These are phyloP conservation scores for Cladosporium phlei DNA, from an alignment of 2,329 filamentous ascomycete species.

Conservation along the genomic window DNA sequence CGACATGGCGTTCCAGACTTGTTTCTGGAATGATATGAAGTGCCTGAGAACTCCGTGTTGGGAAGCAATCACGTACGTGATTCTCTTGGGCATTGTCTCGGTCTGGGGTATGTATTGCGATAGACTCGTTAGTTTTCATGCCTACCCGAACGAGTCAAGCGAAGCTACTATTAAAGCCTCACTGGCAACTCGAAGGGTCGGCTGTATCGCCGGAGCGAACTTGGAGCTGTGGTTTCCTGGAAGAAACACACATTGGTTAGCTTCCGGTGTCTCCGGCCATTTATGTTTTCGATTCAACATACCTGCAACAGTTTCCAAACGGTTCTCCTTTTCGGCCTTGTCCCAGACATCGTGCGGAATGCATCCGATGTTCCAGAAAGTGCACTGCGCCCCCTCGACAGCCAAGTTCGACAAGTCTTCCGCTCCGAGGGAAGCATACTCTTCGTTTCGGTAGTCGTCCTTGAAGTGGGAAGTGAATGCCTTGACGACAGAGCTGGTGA, in stretches of 20 bases:
- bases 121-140: too few relatives aligned
- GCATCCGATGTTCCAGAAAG: slow-evolving; percentile 53
- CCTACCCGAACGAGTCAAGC: slow-evolving; percentile 10
- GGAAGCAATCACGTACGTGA: too few relatives aligned
- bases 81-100: too few relatives aligned
- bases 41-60: too few relatives aligned
- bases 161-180: slow-evolving; percentile 24
- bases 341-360: slow-evolving; percentile 32
- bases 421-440: slow-evolving; percentile 36
- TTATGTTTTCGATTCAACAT: slow-evolving; percentile 31
- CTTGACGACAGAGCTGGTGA: slow-evolving; percentile 36
- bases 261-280: slow-evolving; percentile 37
- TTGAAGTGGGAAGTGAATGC: slow-evolving; percentile 44
- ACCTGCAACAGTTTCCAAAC: slow-evolving; percentile 41
- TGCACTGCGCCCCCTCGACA: slow-evolving; percentile 42
- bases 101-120: too few relatives aligned
- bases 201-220: slow-evolving; percentile 55
- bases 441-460: slow-evolving; percentile 25
- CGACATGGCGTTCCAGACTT: too few relatives aligned
- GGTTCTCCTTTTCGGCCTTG: not conserved
- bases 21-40: too few relatives aligned
- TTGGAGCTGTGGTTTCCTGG: slow-evolving; percentile 50
- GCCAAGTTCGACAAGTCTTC: slow-evolving; percentile 54
- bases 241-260: slow-evolving; percentile 50
- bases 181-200: slow-evolving; percentile 46